phyloP scores from a whole-genome alignment of 2,329 filamentous ascomycete species.

The Aspergillus sp. region DNA sequence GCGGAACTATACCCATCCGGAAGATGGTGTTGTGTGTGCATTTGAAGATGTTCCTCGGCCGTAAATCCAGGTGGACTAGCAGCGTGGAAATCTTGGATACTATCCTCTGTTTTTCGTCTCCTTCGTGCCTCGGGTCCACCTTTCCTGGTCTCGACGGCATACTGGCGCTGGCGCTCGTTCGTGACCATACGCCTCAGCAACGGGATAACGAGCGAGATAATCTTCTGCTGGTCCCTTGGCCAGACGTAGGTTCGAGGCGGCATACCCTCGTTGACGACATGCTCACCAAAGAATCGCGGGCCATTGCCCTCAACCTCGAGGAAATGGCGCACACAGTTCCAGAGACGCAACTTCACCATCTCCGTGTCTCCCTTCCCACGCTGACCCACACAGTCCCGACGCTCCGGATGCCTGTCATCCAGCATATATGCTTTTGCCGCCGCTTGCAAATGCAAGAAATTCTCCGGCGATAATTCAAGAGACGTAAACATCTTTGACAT shows the following conservation, averaged over 20 bases:
- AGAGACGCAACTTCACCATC: constrained; percentile 60
- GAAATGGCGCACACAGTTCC: constrained; percentile 61
- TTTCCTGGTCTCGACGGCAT: constrained; percentile 61
- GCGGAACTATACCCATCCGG: constrained; percentile 30
- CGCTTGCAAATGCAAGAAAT: constrained; percentile 60
- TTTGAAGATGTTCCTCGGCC: constrained; percentile 38
- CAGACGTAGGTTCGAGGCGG: constrained; percentile 52
- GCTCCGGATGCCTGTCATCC: constrained; percentile 57
- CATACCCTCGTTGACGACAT: constrained; percentile 48
- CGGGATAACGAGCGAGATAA: constrained; percentile 62
- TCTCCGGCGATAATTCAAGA: constrained; percentile 60
- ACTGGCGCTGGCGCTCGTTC: constrained; percentile 62
- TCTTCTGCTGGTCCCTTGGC: constrained; percentile 60
- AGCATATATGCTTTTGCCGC: constrained; percentile 63
- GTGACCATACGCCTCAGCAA: constrained; percentile 63
- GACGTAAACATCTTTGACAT: constrained; percentile 63
- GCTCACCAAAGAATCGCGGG: constrained; percentile 56
- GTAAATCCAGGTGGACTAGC: constrained; percentile 28
- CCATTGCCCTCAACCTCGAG: constrained; percentile 56
- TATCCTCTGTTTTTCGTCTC: constrained; percentile 42
- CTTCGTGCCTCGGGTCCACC: constrained; percentile 48
- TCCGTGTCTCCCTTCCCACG: constrained; percentile 60
- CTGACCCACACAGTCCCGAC: constrained; percentile 62
- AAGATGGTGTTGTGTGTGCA: constrained; percentile 33
- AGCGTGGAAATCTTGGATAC: constrained; percentile 32